phyloP scores from a whole-genome alignment of 768 basidiomycete genomes.

The Gyrodon lividus region DNA sequence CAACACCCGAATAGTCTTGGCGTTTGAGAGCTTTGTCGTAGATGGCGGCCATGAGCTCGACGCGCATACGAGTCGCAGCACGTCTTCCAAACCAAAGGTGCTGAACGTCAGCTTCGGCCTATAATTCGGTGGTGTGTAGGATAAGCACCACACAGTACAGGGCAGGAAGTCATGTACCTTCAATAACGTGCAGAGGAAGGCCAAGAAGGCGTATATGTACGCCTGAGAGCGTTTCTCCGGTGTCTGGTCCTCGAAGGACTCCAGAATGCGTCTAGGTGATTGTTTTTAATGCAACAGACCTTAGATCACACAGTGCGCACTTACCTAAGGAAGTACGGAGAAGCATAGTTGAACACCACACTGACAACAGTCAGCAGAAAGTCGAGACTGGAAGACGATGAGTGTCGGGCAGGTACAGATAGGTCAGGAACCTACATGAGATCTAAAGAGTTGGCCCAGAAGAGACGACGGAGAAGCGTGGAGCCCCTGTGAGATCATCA shows the following conservation, averaged over 20 bases:
- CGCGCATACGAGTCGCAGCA: conserved; percentile 68
- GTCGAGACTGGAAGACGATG: conserved; percentile 47
- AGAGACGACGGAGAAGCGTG: conserved; percentile 42
- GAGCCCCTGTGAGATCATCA: conserved; percentile 15
- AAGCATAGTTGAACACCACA: conserved; percentile 74
- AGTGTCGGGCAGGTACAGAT: neutral
- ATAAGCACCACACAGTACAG: neutral
- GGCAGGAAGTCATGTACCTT: conserved; percentile 14
- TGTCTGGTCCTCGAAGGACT: conserved; percentile 50
- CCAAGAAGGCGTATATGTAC: conserved; percentile 76
- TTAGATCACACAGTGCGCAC: conserved; percentile 7
- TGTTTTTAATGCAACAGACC: neutral
- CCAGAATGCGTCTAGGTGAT: conserved; percentile 53
- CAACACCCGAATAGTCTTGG: conserved; percentile 78
- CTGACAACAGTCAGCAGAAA: conserved; percentile 64
- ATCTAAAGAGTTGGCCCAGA: conserved; percentile 47
- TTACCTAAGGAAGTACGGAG: conserved; percentile 83
- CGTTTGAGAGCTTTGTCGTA: conserved; percentile 87
- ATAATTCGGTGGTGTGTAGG: neutral
- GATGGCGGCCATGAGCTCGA: conserved; percentile 80
- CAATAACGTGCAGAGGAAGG: conserved; percentile 55
- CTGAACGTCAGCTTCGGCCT: conserved; percentile 67
- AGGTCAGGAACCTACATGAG: conserved; percentile 29
- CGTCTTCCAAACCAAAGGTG: conserved; percentile 82
- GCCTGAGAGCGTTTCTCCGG: conserved; percentile 56